Evolutionary conservation across 1,139 yeast species (phyloP).

Genomic region (Candida pseudocylindracea): DNA sequence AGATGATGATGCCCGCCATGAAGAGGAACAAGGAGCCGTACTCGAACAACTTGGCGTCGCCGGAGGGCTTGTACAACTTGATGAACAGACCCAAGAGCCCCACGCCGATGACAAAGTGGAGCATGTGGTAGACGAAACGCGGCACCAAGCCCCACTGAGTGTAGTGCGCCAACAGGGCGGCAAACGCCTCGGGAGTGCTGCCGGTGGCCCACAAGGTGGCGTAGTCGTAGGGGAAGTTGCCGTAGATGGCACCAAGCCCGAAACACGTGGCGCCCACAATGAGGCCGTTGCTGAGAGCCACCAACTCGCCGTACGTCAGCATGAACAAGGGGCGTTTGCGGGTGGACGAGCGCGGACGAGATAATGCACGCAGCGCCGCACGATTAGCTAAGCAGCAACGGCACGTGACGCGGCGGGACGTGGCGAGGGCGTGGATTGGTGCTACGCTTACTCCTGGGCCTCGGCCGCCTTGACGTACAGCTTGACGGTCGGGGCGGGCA

Average conservation of each 20-base stretch:
- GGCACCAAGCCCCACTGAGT: slow-evolving; percentile 50
- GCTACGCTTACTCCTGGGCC: slow-evolving; percentile 2
- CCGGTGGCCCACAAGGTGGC: slow-evolving; percentile 44
- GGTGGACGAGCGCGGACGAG: neutral
- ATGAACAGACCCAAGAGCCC: slow-evolving; percentile 57
- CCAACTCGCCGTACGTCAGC: slow-evolving; percentile 19
- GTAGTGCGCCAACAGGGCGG: slow-evolving; percentile 49
- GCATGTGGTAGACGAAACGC: slow-evolving; percentile 27
- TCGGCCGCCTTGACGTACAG: slow-evolving; percentile 28
- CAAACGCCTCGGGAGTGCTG: slow-evolving; percentile 23
- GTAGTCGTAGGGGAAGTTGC: slow-evolving; percentile 68
- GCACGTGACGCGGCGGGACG: too few species aligned
- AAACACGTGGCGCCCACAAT: slow-evolving; percentile 37
- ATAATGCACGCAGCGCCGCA: neutral
- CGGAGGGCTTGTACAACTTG: slow-evolving; percentile 69
- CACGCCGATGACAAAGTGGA: slow-evolving; percentile 32
- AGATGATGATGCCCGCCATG: slow-evolving; percentile 53
- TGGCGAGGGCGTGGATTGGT: too few species aligned
- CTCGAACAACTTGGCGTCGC: slow-evolving; percentile 71
- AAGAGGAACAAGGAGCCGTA: slow-evolving; percentile 61
- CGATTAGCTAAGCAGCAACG: too few species aligned
- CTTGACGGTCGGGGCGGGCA: slow-evolving; percentile 72
- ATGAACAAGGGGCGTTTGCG: neutral
- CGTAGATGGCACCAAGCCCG: slow-evolving; percentile 56
- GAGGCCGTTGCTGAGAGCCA: slow-evolving; percentile 26